A percentile compares a stretch with the other conserved stretches of the same genome.
These are phyloP conservation scores for Brassica balearica DNA, from an alignment of 441 rosid genomes.

Conservation along the genomic window DNA sequence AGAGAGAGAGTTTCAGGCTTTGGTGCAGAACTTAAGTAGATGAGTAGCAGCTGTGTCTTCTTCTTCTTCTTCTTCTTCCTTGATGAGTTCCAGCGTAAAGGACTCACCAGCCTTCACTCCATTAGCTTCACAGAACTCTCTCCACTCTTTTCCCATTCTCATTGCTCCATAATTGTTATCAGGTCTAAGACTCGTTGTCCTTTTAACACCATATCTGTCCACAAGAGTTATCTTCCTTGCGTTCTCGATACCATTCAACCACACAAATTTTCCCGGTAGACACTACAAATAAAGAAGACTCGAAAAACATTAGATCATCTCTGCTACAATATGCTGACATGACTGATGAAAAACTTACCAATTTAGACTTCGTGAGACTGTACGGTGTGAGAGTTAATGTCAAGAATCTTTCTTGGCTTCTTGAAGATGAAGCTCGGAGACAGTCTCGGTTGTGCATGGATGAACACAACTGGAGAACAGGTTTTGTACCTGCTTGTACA, in stretches of 20 bases:
- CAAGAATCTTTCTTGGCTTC: conserved; percentile 24
- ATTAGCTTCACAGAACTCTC: conserved; percentile 34
- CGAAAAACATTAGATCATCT: background rate
- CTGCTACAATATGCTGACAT: background rate
- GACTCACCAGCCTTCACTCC: conserved; percentile 23
- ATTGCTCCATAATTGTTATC: background rate
- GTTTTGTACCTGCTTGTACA: background rate
- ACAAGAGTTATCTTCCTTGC: conserved; percentile 20
- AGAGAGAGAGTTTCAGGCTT: background rate
- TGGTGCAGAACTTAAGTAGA: conserved; percentile 30
- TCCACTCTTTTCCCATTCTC: conserved; percentile 36
- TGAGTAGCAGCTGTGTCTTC: background rate
- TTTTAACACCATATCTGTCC: conserved; percentile 8
- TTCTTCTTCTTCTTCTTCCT: conserved; percentile 10
- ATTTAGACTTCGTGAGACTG: background rate
- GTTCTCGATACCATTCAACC: conserved; percentile 4
- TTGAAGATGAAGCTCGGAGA: background rate
- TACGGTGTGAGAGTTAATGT: conserved; percentile 17
- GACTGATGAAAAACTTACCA: background rate
- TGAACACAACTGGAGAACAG: conserved; percentile 23
- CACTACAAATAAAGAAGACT: conserved; percentile 17
- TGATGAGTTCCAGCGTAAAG: conserved; percentile 26
- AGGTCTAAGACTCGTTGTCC: background rate
- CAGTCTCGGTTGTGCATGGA: background rate
- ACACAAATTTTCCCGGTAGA: conserved; percentile 23